A percentile compares a stretch with the other conserved stretches of the same genome.
These are phyloP conservation scores for Agaricus subrufescens DNA, from an alignment of 768 basidiomycete species.

Conservation along the genomic window DNA sequence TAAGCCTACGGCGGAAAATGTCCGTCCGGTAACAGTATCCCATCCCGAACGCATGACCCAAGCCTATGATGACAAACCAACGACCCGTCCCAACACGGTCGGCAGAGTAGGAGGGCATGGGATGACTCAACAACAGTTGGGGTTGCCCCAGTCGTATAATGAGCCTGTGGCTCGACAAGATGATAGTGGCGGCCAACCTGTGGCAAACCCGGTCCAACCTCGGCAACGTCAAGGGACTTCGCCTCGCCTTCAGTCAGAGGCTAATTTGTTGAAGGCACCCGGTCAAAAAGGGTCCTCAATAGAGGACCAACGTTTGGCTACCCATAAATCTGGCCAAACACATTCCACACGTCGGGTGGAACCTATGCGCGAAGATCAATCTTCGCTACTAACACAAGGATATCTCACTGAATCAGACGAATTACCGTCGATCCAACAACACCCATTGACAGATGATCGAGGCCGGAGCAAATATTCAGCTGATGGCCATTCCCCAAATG, in stretches of 20 bases:
- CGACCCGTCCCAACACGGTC: background rate
- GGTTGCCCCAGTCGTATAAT: background rate
- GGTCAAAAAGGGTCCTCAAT: background rate
- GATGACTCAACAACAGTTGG: background rate
- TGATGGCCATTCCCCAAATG: background rate
- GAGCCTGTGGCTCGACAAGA: background rate
- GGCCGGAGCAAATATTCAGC: background rate
- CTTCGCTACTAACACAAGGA: background rate
- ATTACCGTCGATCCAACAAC: background rate
- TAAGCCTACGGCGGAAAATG: background rate
- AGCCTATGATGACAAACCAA: background rate
- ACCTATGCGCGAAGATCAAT: background rate
- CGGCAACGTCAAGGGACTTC: slow-evolving; percentile 1
- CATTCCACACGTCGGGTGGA: background rate
- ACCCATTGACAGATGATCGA: background rate
- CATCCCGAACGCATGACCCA: background rate
- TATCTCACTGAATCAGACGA: background rate
- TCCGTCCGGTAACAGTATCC: background rate
- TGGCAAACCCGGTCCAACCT: background rate
- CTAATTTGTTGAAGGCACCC: background rate
- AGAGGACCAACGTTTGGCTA: background rate
- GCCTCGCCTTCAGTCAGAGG: background rate
- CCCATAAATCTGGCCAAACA: background rate
- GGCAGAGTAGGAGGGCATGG: background rate
- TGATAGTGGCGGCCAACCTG: background rate